phyloP scores from a whole-genome alignment of 768 basidiomycete genomes.

The Butyriboletus loyo region DNA sequence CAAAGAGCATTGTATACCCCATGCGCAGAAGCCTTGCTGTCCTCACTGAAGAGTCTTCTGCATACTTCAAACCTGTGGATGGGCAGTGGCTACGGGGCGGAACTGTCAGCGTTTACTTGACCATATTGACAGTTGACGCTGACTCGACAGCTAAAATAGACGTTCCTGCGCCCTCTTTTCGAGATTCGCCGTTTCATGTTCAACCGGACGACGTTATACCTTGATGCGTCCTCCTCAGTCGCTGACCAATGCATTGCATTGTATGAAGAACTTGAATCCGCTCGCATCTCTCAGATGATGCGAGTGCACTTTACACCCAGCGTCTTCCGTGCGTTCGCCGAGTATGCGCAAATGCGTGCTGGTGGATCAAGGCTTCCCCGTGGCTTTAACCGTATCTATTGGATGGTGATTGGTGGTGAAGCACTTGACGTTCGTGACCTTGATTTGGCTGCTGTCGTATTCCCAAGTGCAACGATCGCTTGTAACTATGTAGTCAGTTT shows the following conservation, averaged over 20 bases:
- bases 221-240: constrained; percentile 10
- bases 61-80: constrained; percentile 9
- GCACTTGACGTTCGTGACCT: constrained; percentile 6
- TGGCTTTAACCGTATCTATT: constrained; percentile 16
- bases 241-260: constrained; percentile 8
- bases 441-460: constrained; percentile 10
- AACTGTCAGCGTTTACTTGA: neutral
- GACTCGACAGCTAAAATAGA: constrained; percentile 1
- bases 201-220: constrained; percentile 12
- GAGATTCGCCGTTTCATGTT: constrained; percentile 20
- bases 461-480: constrained; percentile 11
- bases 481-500: constrained; percentile 15
- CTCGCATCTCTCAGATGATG: constrained; percentile 12
- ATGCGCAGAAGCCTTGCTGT: constrained; percentile 14
- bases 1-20: constrained; percentile 16
- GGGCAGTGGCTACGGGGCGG: constrained; percentile 17
- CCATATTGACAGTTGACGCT: neutral
- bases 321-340: constrained; percentile 16
- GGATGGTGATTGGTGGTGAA: constrained; percentile 18
- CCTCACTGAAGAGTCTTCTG: constrained; percentile 12
- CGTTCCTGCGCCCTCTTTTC: constrained; percentile 15
- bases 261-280: constrained; percentile 10
- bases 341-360: constrained; percentile 9
- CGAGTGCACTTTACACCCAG: constrained; percentile 15
- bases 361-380: constrained; percentile 11